A percentile compares a stretch with the other conserved stretches of the same genome.
Conservation (phyloP, 345 rosid species). For the Citrus sp. region DNA sequence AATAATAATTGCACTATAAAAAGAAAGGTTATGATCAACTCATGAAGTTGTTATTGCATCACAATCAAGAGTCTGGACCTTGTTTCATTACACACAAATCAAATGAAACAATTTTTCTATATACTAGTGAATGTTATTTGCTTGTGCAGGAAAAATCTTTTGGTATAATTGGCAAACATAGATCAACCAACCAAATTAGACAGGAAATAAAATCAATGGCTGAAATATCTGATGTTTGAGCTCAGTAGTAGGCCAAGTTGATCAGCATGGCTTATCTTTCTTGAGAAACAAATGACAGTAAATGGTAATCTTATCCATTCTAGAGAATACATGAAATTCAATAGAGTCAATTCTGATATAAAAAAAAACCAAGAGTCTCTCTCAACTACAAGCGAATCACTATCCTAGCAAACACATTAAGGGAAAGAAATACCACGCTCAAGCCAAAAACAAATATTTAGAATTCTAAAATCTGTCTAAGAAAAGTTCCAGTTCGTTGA, state of each 20-base stretch:
- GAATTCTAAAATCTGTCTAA: background rate
- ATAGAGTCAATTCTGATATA: background rate
- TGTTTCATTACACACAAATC: background rate
- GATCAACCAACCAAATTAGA: background rate
- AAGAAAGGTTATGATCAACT: background rate
- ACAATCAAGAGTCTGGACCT: background rate
- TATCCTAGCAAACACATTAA: background rate
- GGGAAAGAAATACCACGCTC: background rate
- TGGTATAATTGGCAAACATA: background rate
- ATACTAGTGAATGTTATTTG: background rate
- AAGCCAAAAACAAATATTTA: background rate
- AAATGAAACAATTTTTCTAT: background rate
- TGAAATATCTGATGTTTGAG: background rate
- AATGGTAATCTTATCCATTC: background rate
- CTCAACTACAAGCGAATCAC: background rate
- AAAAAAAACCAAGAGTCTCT: conserved; percentile 4
- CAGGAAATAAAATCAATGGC: background rate
- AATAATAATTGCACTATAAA: background rate
- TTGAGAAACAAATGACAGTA: background rate
- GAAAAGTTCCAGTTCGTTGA: background rate
- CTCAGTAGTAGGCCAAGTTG: too few relatives aligned
- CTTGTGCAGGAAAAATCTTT: background rate
- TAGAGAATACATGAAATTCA: background rate
- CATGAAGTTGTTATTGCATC: background rate
- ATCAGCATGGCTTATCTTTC: background rate